Evolutionary conservation across 257 asterid genomes (phyloP), one percentile per base, ranked within the genome.

Genomic region (Solanum chmielewskii): DNA sequence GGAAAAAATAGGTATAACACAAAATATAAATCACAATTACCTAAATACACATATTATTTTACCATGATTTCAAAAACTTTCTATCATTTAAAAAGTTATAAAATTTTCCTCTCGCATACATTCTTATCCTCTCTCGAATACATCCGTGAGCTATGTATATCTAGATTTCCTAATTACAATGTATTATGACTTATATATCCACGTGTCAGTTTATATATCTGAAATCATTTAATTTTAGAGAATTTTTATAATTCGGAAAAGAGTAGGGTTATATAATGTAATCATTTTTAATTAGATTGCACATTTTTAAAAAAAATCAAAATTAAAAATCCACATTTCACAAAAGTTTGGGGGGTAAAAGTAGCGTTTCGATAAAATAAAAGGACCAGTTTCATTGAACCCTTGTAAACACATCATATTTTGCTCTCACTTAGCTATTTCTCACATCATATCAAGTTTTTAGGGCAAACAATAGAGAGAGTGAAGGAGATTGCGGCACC

Each of bases 331-430:
- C 11, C 25, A 8, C 66, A 59, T 59, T 56, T 59, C 66, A 59
- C 1, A 20, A 20, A 59, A 59, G 14, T 60, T 60, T 60, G 68
- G 0, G 66, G 64, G 66, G 42, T 80, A 31, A 47, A 47, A 16
- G 5, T 29, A 80, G 42, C 4, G 11, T 78, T 78, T 78, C 7
- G 3, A 27, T 16, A 15, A 78, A 47, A 27, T 27, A 1, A 27
- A 27, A 80, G 84, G 68, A 80, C 44, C 66, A 80, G 10, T 80
- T 16, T 23, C 4, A 11, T 39, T 5, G 64, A 45, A 78, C 84
- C 66, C 84, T 78, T 16, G 64, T 13, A 39, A 74, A 9, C 62
- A 78, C 68, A 45, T 78, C 66, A 78, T 78, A 78, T 78, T 45
- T 44, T 64, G 70, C 10, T 33, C 33, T 78, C 84, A 45, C 64